Evolutionary conservation across 305 asterid species (phyloP).

Genomic region (Fraxinus nigra): DNA sequence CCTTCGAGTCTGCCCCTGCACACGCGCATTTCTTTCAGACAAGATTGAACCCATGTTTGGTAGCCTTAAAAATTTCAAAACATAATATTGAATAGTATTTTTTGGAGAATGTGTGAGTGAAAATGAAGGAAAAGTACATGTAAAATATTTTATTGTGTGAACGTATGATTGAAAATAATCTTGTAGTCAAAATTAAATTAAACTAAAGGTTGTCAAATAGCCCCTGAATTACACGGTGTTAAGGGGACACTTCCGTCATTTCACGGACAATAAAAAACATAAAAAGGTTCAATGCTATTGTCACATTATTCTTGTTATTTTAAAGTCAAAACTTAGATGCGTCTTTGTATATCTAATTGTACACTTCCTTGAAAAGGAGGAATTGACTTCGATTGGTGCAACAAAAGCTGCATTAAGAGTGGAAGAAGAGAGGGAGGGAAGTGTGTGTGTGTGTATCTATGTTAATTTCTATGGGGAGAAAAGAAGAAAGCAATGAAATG

Average conservation of each 20-base stretch:
- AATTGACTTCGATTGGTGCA: slow-evolving; percentile 12
- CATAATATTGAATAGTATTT: too few relatives aligned
- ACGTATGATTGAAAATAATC: too few relatives aligned
- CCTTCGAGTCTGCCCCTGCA: too few relatives aligned
- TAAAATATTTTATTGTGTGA: too few relatives aligned
- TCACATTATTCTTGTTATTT: neutral
- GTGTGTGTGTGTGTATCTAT: neutral
- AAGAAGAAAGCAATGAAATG: slow-evolving; percentile 22
- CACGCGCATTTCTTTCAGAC: too few relatives aligned
- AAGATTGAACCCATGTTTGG: too few relatives aligned
- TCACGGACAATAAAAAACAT: neutral
- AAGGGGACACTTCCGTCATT: neutral
- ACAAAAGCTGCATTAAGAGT: neutral
- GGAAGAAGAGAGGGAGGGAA: neutral
- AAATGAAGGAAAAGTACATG: too few relatives aligned
- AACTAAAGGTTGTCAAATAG: too few relatives aligned
- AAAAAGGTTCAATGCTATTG: neutral
- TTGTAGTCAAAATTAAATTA: too few relatives aligned
- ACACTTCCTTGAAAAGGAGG: neutral
- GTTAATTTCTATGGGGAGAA: slow-evolving; percentile 14
- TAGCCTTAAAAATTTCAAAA: too few relatives aligned
- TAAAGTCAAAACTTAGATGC: slow-evolving; percentile 7
- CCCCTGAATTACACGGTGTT: too few relatives aligned
- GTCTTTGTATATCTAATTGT: neutral
- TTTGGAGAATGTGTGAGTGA: too few relatives aligned